phyloP scores from a whole-genome alignment of 352 stramenopile species.

The Phytophthora litchii region DNA sequence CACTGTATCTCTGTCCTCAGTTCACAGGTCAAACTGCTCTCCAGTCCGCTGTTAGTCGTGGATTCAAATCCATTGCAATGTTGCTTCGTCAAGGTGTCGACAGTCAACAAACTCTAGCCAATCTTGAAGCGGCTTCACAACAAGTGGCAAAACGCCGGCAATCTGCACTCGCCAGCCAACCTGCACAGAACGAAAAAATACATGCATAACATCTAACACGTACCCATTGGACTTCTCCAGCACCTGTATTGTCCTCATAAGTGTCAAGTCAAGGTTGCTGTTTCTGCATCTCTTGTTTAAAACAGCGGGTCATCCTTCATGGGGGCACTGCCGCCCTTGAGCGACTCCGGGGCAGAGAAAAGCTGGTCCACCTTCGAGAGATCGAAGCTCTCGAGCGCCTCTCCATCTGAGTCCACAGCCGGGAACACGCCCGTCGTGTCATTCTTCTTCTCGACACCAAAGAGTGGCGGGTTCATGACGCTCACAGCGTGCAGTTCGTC shows the following conservation, averaged over 20 bases:
- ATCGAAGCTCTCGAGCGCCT: slow-evolving; percentile 63
- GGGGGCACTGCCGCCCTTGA: slow-evolving; percentile 73
- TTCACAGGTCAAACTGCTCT: slow-evolving; percentile 59
- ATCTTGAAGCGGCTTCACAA: slow-evolving; percentile 20
- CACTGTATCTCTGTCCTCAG: slow-evolving; percentile 22
- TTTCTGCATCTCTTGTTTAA: slow-evolving; percentile 33
- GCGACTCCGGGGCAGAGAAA: slow-evolving; percentile 75
- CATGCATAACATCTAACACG: slow-evolving; percentile 4
- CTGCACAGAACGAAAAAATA: slow-evolving; percentile 1
- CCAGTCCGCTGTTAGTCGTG: slow-evolving; percentile 34
- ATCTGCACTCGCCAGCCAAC: neutral
- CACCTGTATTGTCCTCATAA: slow-evolving; percentile 20
- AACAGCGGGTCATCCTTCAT: slow-evolving; percentile 87
- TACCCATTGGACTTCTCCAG: neutral
- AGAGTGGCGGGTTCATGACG: slow-evolving; percentile 83
- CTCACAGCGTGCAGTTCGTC: slow-evolving; percentile 79
- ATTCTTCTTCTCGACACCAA: slow-evolving; percentile 55
- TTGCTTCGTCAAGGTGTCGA: slow-evolving; percentile 46
- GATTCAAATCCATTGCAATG: slow-evolving; percentile 31
- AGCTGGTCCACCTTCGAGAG: slow-evolving; percentile 54
- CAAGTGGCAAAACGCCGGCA: slow-evolving; percentile 15
- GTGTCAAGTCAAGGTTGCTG: slow-evolving; percentile 2
- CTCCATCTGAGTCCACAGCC: slow-evolving; percentile 66
- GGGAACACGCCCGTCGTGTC: slow-evolving; percentile 67
- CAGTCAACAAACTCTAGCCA: slow-evolving; percentile 31